Base-by-base conservation (phyloP, 2,329 filamentous ascomycete genomes). In the Calonectria honghensis region DNA sequence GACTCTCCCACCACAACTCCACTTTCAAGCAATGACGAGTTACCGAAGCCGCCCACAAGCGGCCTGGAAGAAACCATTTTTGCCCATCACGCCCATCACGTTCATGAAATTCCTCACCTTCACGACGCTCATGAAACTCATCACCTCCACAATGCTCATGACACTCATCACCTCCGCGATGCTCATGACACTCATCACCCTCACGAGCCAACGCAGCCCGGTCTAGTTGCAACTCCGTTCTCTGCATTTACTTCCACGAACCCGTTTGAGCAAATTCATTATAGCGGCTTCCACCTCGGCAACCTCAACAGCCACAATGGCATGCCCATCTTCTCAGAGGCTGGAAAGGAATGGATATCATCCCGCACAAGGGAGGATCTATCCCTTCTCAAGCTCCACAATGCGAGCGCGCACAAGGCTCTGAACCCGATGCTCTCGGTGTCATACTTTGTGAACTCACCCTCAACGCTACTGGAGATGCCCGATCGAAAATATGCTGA, bases 341-440 rank as follows among this genome's bases (percentile, higher is more conserved):
- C 35, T 4, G 57, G 57, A 9, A 63, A 63, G 3, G 57, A 63
- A 63, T 63, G 35, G 57, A 63, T 63, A 29, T 63, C 57, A 13
- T 63, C 57, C 7, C 35, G 57, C 1, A 41, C 57, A 20, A 37
- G 57, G 4, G n/a, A 41, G 37, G 16, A 29, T 16, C 18, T 63
- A n/a, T 63, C 57, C 14, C 11, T 14, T 6, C 35, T 63, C 35
- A 63, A 29, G 39, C 57, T 63, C 24, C 37, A 63, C 7, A 37
- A 63, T 29, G 57, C 37, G 0, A 27, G 27, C 4, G 9, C 35
- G 24, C 18, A 41, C 35, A 37, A 37, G 24, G 35, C 35, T 13
- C 7, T 63, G 35, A 41, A 41, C 35, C 57, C 57, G 24, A 41
- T 39, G 6, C 14, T 63, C 14, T 63, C 57, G 10, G 57, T 63